Conservation (phyloP, 768 basidiomycete genomes). For the Paxillus involutus region DNA sequence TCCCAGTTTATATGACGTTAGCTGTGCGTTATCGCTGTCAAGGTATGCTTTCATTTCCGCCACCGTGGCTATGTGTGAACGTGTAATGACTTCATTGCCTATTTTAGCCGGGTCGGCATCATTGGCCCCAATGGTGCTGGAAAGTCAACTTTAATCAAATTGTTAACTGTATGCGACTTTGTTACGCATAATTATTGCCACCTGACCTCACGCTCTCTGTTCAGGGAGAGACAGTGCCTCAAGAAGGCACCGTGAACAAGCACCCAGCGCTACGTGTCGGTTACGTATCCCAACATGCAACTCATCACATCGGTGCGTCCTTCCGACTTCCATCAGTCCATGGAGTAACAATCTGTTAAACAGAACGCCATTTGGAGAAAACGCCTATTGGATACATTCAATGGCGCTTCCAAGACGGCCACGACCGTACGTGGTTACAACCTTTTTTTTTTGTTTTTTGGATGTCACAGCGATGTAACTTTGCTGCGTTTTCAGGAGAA, state of each 20-base stretch:
- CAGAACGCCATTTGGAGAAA: slow-evolving; percentile 93
- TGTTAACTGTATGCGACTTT: slow-evolving; percentile 66
- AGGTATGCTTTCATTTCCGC: slow-evolving; percentile 49
- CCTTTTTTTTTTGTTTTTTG: slow-evolving; percentile 6
- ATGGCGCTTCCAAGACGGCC: slow-evolving; percentile 99
- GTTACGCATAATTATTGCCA: slow-evolving; percentile 2
- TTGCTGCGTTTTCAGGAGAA: slow-evolving; percentile 56
- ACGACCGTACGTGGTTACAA: slow-evolving; percentile 70
- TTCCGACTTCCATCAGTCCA: slow-evolving; percentile 8
- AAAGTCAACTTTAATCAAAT: slow-evolving; percentile 94
- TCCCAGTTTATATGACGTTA: slow-evolving; percentile 85
- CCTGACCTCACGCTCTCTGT: slow-evolving; percentile 9
- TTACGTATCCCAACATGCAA: slow-evolving; percentile 97
- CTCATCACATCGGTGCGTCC: slow-evolving; percentile 83
- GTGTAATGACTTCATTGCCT: slow-evolving; percentile 21
- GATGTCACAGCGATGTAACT: slow-evolving; percentile 8
- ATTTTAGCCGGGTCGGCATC: slow-evolving; percentile 80
- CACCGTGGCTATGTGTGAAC: slow-evolving; percentile 15
- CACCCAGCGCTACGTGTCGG: slow-evolving; percentile 93
- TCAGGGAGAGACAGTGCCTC: slow-evolving; percentile 88
- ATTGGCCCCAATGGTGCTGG: slow-evolving; percentile 94
- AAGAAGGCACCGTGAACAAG: slow-evolving; percentile 90
- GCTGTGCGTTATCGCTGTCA: slow-evolving; percentile 91
- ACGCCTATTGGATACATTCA: slow-evolving; percentile 96
- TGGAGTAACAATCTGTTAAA: slow-evolving; percentile 22